Evolutionary conservation across 2,329 filamentous ascomycete genomes (phyloP).

Genomic region (Colletotrichum australisinense): DNA sequence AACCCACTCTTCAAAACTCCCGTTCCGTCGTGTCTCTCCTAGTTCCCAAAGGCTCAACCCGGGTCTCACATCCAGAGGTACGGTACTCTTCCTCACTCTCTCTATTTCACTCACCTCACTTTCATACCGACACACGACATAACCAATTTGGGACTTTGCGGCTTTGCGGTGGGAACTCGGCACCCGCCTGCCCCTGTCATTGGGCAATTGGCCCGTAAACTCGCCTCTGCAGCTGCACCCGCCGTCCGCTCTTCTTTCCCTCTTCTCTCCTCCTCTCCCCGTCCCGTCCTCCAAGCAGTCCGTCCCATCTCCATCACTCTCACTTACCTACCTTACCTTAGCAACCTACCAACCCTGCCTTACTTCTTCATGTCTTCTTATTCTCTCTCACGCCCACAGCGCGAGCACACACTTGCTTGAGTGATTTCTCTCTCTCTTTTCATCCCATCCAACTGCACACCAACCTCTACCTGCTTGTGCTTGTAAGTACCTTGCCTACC

Average conservation of each 20-base stretch:
- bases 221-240: constrained; percentile 21
- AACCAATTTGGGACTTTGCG: neutral
- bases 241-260: constrained; percentile 11
- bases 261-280: neutral
- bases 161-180: neutral
- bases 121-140: neutral
- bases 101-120: constrained; percentile 29
- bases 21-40: neutral
- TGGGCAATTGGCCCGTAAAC: constrained; percentile 12
- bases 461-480: neutral
- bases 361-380: neutral
- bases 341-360: neutral
- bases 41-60: neutral
- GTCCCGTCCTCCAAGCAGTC: neutral
- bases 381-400: neutral
- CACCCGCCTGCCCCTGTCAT: constrained; percentile 5
- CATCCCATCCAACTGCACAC: neutral
- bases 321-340: neutral
- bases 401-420: neutral
- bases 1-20: neutral
- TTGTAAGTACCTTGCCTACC: neutral
- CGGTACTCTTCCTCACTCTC: neutral
- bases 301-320: neutral
- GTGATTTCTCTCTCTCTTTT: neutral
- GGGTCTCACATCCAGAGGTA: neutral